phyloP scores from a whole-genome alignment of 2,329 filamentous ascomycete genomes.

The Colletotrichum chrysophilum region DNA sequence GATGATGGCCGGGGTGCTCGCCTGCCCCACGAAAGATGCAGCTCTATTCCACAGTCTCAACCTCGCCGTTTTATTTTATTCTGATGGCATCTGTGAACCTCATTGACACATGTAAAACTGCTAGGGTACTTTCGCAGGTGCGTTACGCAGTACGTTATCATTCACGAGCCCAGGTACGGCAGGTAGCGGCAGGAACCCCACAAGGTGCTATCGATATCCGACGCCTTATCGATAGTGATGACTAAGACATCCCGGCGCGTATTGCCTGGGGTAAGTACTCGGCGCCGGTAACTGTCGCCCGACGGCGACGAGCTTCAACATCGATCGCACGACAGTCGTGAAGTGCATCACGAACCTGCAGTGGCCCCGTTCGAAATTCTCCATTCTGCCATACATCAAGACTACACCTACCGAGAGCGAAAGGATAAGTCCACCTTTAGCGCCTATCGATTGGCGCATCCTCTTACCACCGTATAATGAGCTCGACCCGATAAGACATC shows the following conservation, averaged over 20 bases:
- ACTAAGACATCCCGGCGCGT: constrained; percentile 3
- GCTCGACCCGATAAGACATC: background rate
- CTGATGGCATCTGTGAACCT: background rate
- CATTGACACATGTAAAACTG: background rate
- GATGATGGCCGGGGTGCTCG: background rate
- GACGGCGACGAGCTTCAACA: constrained; percentile 14
- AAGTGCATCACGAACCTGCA: background rate
- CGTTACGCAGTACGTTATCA: background rate
- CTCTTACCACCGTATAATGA: background rate
- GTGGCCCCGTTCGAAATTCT: background rate
- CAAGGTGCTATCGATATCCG: constrained; percentile 5
- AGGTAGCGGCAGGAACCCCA: background rate
- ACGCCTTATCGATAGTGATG: background rate
- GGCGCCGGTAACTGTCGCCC: constrained; percentile 6
- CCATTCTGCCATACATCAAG: background rate
- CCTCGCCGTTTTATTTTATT: background rate
- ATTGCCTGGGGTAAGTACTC: background rate
- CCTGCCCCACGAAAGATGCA: background rate
- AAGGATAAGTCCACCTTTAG: background rate
- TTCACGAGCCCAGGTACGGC: background rate
- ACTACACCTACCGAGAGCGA: background rate
- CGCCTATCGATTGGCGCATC: background rate
- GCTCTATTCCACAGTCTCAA: background rate
- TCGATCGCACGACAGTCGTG: constrained; percentile 16
- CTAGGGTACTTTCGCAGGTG: background rate